Evolutionary conservation across 176 grass and related monocot species (phyloP).

Genomic region (Triticum urartu): DNA sequence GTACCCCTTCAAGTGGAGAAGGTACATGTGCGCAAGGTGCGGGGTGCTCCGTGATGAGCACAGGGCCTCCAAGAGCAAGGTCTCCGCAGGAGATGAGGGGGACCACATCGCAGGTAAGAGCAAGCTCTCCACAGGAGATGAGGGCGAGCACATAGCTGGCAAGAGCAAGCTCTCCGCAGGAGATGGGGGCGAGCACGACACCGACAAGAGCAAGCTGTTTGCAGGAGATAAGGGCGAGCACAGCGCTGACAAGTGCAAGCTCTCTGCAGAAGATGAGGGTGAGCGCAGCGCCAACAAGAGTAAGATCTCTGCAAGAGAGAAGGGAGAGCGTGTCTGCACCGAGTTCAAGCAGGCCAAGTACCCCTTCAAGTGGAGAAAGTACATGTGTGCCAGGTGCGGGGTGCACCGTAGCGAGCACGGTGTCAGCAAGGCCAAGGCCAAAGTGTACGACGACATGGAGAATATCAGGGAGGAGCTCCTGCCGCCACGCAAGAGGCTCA

Average conservation of each 20-base stretch:
- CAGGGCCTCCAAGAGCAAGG: neutral
- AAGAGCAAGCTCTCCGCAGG: too few species aligned
- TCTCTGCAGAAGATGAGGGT: neutral
- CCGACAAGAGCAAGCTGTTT: neutral
- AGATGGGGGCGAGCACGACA: neutral
- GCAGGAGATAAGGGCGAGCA: neutral
- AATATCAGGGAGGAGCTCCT: constrained; percentile 21
- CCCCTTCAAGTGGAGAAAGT: constrained; percentile 17
- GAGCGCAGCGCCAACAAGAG: neutral
- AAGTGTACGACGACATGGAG: neutral
- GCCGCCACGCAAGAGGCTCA: constrained; percentile 29
- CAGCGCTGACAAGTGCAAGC: neutral
- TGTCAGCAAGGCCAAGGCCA: neutral
- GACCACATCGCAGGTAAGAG: too few species aligned
- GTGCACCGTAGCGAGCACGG: neutral
- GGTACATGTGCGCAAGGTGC: constrained; percentile 2
- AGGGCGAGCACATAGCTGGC: too few species aligned
- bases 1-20: constrained; percentile 13
- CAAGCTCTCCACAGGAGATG: too few species aligned
- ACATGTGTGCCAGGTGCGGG: constrained; percentile 7
- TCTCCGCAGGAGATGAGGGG: too few species aligned
- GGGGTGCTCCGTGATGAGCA: constrained; percentile 8
- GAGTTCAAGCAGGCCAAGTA: neutral
- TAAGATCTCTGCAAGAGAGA: neutral
- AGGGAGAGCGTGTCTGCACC: neutral